A percentile compares a stretch with the other conserved stretches of the same genome.
phyloP scores from a whole-genome alignment of 345 rosid species.

The Eucalyptus melliodora region DNA sequence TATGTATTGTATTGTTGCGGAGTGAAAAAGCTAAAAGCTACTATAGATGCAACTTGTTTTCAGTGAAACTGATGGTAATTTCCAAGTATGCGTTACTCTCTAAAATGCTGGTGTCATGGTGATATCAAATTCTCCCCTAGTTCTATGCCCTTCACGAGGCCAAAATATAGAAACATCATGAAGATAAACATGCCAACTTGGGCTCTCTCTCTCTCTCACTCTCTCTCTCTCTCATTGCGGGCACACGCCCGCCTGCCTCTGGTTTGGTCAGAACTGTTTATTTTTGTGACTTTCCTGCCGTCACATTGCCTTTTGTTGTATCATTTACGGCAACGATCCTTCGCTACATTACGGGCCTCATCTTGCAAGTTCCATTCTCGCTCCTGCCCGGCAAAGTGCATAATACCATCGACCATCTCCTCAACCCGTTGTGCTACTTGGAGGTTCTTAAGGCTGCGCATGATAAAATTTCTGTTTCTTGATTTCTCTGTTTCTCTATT shows the following conservation, averaged over 20 bases:
- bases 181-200: not conserved
- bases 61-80: not conserved
- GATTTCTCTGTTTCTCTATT: too few species aligned
- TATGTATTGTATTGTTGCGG: not conserved
- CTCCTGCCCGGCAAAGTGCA: not conserved
- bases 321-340: not conserved
- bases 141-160: not conserved
- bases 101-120: not conserved
- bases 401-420: not conserved
- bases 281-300: not conserved
- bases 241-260: not conserved
- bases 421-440: fast-evolving
- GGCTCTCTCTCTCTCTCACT: not conserved
- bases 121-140: not conserved
- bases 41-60: not conserved
- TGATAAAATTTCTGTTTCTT: too few species aligned
- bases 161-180: not conserved
- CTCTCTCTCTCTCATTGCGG: not conserved
- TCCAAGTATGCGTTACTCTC: not conserved
- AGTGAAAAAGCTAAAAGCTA: not conserved
- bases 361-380: not conserved
- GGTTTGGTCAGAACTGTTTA: not conserved
- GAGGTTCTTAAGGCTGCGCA: too few species aligned
- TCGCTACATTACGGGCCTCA: not conserved
- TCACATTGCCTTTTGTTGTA: not conserved